These are phyloP conservation scores for Trebouxiophyceae sp. DNA, from an alignment of 163 green algal species.

Conservation along the genomic window DNA sequence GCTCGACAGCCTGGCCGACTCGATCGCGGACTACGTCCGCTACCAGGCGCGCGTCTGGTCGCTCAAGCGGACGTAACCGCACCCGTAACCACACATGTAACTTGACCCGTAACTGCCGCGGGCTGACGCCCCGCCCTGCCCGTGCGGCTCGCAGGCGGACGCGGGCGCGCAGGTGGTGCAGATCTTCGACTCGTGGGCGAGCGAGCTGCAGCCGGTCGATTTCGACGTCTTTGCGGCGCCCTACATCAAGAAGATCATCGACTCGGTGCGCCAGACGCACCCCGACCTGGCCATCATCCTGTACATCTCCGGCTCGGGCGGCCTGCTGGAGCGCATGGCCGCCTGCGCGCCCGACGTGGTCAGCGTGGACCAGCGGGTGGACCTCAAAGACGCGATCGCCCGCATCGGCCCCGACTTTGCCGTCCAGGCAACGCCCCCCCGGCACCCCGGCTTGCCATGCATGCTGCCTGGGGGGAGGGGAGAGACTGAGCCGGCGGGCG, in stretches of 20 bases:
- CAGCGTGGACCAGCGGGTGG: conserved; percentile 64
- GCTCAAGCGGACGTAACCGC: no score
- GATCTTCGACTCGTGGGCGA: conserved; percentile 95
- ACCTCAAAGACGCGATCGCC: conserved; percentile 77
- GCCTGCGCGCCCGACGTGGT: conserved; percentile 63
- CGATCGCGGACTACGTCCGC: conserved; percentile 80
- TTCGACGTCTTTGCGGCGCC: conserved; percentile 84
- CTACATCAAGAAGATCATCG: conserved; percentile 78
- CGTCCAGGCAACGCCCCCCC: no score
- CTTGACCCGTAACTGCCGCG: no score
- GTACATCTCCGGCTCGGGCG: conserved; percentile 82
- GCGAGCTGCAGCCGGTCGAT: conserved; percentile 75
- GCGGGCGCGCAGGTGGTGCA: conserved; percentile 77
- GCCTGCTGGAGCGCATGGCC: conserved; percentile 90
- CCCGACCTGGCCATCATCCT: conserved; percentile 89
- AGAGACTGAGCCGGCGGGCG: background rate
- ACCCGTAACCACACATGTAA: no score
- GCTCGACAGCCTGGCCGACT: conserved; percentile 81
- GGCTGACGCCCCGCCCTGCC: no score
- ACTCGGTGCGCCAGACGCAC: conserved; percentile 62
- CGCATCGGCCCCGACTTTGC: conserved; percentile 74
- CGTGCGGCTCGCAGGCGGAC: conserved; percentile 35
- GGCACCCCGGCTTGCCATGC: no score
- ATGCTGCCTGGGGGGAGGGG: no score
- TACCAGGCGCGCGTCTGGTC: no score